phyloP scores from a whole-genome alignment of 1,139 yeast genomes.

The Taiozyma sp. region DNA sequence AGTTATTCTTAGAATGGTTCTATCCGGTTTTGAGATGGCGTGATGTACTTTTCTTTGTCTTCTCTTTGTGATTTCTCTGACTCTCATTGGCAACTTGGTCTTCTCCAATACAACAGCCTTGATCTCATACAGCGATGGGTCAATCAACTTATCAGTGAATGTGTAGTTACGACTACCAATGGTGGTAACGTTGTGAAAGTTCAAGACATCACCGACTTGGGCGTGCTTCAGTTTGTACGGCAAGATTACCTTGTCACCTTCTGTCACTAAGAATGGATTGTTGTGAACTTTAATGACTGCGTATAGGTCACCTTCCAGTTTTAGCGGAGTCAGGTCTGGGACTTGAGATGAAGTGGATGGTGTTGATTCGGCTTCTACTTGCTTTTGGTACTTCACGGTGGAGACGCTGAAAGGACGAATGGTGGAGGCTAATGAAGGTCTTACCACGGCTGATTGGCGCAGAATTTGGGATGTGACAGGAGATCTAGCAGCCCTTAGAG shows the following conservation, averaged over 20 bases:
- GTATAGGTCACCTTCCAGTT: conserved; percentile 62
- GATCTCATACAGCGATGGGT: conserved; percentile 49
- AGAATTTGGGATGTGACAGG: background rate
- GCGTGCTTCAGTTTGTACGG: conserved; percentile 75
- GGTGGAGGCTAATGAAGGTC: background rate
- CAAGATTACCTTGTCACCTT: conserved; percentile 77
- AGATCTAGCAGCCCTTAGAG: background rate
- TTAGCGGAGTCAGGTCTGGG: conserved; percentile 48
- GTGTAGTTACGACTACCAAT: conserved; percentile 86
- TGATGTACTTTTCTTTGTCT: conserved; percentile 84
- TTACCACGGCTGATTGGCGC: background rate
- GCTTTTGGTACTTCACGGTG: background rate
- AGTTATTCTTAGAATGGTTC: conserved; percentile 75
- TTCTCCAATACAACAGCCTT: conserved; percentile 81
- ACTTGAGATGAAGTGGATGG: background rate
- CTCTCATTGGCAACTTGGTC: conserved; percentile 74
- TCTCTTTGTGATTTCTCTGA: conserved; percentile 63
- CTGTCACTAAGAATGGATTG: conserved; percentile 83
- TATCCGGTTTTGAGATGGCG: conserved; percentile 67
- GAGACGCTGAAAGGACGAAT: background rate
- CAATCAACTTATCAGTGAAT: conserved; percentile 48
- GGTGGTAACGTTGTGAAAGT: conserved; percentile 68
- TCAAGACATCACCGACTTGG: conserved; percentile 72
- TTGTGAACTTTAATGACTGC: conserved; percentile 81
- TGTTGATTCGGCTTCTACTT: background rate